Percentiles rank a stretch among this genome's conserved stretches.
phyloP scores from a whole-genome alignment of 129 eudicot genomes.

The Tagetes patula region DNA sequence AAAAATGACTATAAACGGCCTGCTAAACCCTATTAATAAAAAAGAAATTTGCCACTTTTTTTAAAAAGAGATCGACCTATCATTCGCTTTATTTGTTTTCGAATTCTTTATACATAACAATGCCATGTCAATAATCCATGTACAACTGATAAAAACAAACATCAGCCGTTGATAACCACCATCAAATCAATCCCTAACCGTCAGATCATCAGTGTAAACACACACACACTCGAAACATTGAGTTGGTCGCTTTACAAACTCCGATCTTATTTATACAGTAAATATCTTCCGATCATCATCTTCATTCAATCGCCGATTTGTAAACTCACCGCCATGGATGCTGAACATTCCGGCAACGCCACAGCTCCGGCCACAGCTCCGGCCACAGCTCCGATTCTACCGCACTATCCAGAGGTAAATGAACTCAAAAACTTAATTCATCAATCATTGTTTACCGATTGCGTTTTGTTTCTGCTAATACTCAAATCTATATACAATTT shows the following conservation, averaged over 20 bases:
- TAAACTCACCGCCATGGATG: constrained; percentile 27
- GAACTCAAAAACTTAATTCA: no score
- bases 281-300: constrained; percentile 24
- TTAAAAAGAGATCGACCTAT: no score
- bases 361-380: constrained; percentile 23
- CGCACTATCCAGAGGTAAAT: constrained; percentile 57
- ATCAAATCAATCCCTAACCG: constrained; percentile 31
- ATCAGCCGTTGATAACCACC: constrained; percentile 23
- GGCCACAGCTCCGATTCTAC: constrained; percentile 25
- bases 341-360: constrained; percentile 13
- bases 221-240: constrained; percentile 3
- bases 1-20: no score
- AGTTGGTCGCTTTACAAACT: constrained; percentile 26
- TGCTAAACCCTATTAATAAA: no score
- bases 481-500: neutral
- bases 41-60: no score
- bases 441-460: neutral
- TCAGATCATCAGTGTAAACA: constrained; percentile 27
- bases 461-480: neutral
- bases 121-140: constrained; percentile 39
- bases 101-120: neutral
- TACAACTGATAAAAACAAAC: neutral
- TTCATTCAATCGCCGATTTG: constrained; percentile 12
- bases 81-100: no score
- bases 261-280: constrained; percentile 28